phyloP scores from a whole-genome alignment of 306 rosid species.

The Gleditsia sinensis region DNA sequence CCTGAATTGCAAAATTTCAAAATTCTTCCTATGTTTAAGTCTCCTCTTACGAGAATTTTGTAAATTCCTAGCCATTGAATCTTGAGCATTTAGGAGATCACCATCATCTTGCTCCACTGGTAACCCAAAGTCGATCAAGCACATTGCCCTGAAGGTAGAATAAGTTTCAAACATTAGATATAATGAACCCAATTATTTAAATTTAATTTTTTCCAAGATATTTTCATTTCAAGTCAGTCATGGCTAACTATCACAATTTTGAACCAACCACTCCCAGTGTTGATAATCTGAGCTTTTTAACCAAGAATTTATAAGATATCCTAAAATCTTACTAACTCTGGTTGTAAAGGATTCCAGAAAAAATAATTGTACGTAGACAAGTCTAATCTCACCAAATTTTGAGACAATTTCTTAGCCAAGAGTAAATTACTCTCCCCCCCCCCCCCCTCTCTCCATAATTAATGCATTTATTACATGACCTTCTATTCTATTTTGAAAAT shows the following conservation, averaged over 20 bases:
- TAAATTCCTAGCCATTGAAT: conserved; percentile 46
- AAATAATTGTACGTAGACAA: not conserved
- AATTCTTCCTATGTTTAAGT: conserved; percentile 66
- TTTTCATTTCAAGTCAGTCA: not conserved
- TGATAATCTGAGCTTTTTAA: not conserved
- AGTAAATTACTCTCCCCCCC: too few relatives aligned
- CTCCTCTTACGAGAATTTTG: conserved; percentile 54
- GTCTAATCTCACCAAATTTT: not conserved
- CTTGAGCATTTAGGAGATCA: conserved; percentile 49
- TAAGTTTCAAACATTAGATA: conserved; percentile 38
- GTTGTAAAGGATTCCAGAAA: not conserved
- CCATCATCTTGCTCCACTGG: conserved; percentile 78
- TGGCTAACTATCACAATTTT: not conserved
- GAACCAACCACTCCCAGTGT: not conserved
- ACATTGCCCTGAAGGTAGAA: conserved; percentile 76
- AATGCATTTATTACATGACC: too few relatives aligned
- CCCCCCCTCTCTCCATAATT: too few relatives aligned
- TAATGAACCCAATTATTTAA: not conserved
- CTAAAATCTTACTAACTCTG: not conserved
- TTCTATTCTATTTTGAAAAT: too few relatives aligned
- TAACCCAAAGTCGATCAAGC: conserved; percentile 84
- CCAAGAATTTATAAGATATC: not conserved
- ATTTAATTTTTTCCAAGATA: not conserved
- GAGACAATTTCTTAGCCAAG: too few relatives aligned
- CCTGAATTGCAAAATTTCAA: conserved; percentile 60